phyloP scores from a whole-genome alignment of 2,329 filamentous ascomycete genomes.

The Bipolaris sorokiniana region DNA sequence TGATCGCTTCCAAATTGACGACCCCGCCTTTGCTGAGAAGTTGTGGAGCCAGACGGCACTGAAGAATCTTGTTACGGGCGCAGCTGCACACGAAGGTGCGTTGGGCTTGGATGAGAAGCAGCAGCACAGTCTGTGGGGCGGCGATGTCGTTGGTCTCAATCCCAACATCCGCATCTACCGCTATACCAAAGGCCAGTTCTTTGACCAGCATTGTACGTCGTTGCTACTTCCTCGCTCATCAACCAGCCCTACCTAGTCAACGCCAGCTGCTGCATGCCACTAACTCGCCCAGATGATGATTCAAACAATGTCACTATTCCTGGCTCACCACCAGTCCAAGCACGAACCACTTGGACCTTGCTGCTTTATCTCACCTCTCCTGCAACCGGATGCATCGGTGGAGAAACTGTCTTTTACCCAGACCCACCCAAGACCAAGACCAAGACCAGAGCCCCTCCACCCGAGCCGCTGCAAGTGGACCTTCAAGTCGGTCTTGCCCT shows the following conservation, averaged over 20 bases:
- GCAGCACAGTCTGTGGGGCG: slow-evolving; percentile 68
- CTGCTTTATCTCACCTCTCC: slow-evolving; percentile 84
- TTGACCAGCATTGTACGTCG: slow-evolving; percentile 84
- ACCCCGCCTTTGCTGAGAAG: slow-evolving; percentile 72
- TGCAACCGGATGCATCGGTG: slow-evolving; percentile 76
- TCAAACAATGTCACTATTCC: slow-evolving; percentile 72
- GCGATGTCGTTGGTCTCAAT: slow-evolving; percentile 81
- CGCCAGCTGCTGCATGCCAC: not conserved
- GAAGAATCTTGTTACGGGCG: slow-evolving; percentile 60
- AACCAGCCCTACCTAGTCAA: not conserved
- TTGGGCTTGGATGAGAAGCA: slow-evolving; percentile 38
- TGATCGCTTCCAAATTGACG: slow-evolving; percentile 84
- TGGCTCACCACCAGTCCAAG: slow-evolving; percentile 51
- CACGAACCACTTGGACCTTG: slow-evolving; percentile 87
- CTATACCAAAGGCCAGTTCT: slow-evolving; percentile 85
- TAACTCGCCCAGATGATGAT: slow-evolving; percentile 70
- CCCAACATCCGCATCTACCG: slow-evolving; percentile 89
- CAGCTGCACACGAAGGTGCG: too few relatives aligned
- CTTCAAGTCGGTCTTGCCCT: slow-evolving; percentile 85
- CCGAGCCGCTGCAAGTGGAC: slow-evolving; percentile 71
- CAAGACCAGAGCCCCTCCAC: slow-evolving; percentile 47
- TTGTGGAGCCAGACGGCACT: slow-evolving; percentile 82
- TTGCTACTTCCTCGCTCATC: not conserved
- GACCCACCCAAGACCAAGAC: slow-evolving; percentile 54
- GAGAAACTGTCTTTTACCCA: slow-evolving; percentile 91